Evolutionary conservation across 805 yeast genomes (phyloP), one percentile per base, ranked within the genome.

Genomic region (Lachancea fermentati): DNA sequence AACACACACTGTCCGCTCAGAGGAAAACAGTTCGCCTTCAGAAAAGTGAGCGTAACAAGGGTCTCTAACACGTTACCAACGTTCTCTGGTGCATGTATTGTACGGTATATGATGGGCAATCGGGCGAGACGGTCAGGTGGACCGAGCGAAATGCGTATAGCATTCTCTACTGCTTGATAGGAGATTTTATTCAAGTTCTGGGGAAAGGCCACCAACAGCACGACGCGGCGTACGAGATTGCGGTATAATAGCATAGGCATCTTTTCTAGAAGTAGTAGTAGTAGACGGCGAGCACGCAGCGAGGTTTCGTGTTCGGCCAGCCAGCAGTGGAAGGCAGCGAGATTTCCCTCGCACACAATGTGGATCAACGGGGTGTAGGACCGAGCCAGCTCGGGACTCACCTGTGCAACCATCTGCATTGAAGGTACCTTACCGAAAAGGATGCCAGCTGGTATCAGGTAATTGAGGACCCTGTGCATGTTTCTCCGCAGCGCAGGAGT

Each of bases 401-500:
- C 50, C 33, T 33, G 34, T 13, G 42, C 47, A 13, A 66, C 37
- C 9, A 65, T 16, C 2, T 41, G 47, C 9, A 58, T 54, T 19
- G 63, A 60, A 0, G 85, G 84, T 11, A 64, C 43, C 36, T 72
- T 71, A 0, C 87, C 87, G 30, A 78, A 64, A 1, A 79, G 53
- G 5, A 81, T 54, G 2, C 78, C 68, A 0, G 73, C 62, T 0
- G 86, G 81, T 1, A 79, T 45, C 30, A 80, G 58, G 42, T 70
- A 71, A 24, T 66, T 62, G 25, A 80, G 57, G 4, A 79, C 66
- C 28, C 62, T 55, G 11, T 66, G 57, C 30, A 57, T 17, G 42
- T 60, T 60, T 19, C 50, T 43, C 19, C 37, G 39, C 11, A 47
- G 32, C 34, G 44, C 48, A 13, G 48, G 32, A 3, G 55, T 30